A percentile compares a stretch with the other conserved stretches of the same genome.
These are phyloP conservation scores for Dicorynia guianensis DNA, from an alignment of 306 rosid genomes.

Conservation along the genomic window DNA sequence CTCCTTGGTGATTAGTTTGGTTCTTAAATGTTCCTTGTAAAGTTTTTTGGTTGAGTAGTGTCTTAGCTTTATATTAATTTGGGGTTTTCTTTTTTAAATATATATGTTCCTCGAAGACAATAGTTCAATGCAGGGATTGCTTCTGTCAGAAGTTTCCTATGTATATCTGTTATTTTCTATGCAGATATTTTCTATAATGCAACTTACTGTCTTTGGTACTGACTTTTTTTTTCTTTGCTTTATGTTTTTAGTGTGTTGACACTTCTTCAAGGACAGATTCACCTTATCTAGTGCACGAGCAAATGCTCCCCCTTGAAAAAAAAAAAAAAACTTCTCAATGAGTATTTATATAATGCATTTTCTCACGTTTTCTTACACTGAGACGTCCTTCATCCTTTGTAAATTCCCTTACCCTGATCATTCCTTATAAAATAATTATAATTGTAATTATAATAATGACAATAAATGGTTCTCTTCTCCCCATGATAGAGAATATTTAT, in stretches of 20 bases:
- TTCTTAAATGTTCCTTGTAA: conserved; percentile 52
- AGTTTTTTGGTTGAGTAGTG: conserved; percentile 38
- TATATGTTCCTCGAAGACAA: conserved; percentile 31
- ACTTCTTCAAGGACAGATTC: conserved; percentile 10
- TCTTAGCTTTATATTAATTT: conserved; percentile 11
- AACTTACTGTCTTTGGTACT: conserved; percentile 27
- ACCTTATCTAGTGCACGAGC: no score
- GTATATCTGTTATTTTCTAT: conserved; percentile 30
- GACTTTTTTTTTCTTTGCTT: conserved; percentile 19
- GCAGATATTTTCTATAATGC: conserved; percentile 12
- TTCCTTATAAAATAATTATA: no score
- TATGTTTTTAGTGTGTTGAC: not conserved
- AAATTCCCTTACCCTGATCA: no score
- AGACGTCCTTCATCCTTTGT: no score
- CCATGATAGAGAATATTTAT: no score
- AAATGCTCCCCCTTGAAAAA: no score
- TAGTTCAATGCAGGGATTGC: conserved; percentile 35
- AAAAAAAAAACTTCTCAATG: no score
- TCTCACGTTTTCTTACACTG: no score
- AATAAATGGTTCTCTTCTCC: no score
- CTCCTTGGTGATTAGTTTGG: conserved; percentile 47
- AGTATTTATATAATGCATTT: no score
- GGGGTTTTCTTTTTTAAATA: no score
- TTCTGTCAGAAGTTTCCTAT: conserved; percentile 40
- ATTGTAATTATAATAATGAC: no score